Base-by-base conservation (phyloP, 2,329 filamentous ascomycete genomes). In the Cadophora luteo-olivacea region DNA sequence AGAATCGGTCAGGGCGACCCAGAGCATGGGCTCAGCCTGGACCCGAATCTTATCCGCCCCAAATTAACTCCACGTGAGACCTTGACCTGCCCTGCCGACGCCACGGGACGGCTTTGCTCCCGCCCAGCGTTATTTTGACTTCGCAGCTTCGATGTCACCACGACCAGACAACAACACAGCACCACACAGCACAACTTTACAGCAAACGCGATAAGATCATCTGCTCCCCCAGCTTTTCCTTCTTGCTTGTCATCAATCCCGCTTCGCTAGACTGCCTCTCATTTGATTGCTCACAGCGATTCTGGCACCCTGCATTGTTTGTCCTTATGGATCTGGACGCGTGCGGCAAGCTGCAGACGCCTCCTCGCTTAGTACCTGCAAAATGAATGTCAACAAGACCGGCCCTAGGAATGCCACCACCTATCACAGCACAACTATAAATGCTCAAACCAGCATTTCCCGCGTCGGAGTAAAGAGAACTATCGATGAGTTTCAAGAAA, bases 381-480 rank as follows among this genome's bases (percentile, higher is more conserved):
- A 33, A n/a, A 72, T 72, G 69, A 68, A 69, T 66, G 57, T 62
- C 57, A 72, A 65, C 65, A 72, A 65, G 45, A 68, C 55, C 33
- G 61, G 24, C 22, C 32, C 72, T 24, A 67, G 65, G n/a, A 60
- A 25, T 38, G 29, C 22, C 33, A 36, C 55, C 16, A 58, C 70
- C 14, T 70, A 64, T 45, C 75, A 77, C 63, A 73, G 61, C 48
- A 77, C 76, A 22, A 72, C 70, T 12, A 36, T 77, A 16, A 70
- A 77, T 65, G 52, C 48, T 19, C 64, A 70, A 32, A 73, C 72
- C 29, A 76, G 72, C 9, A 19, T 73, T 33, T 66, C 70, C 22
- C 70, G 68, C 61, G 64, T 70, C 22, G 71, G 71, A 25, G 69
- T 69, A 38, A 77, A 77, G 62, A 68, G 75, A 61, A 73, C 65